These are phyloP conservation scores for Starmerella roubikii DNA, from an alignment of 805 yeast genomes.

Conservation along the genomic window DNA sequence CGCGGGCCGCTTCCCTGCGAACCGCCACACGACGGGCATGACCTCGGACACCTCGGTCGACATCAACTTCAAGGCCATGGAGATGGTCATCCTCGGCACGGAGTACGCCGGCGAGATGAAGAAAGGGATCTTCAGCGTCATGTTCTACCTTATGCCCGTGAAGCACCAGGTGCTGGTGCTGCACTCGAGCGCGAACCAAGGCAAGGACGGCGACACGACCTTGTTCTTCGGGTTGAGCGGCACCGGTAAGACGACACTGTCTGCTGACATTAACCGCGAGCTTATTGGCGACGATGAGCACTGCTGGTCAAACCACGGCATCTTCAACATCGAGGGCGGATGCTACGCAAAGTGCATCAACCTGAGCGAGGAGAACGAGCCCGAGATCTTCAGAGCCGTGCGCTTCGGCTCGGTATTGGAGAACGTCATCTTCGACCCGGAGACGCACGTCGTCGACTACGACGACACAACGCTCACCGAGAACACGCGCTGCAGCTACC, in stretches of 20 bases:
- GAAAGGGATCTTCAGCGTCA: slow-evolving; percentile 96
- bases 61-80: slow-evolving; percentile 93
- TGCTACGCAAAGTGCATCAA: slow-evolving; percentile 97
- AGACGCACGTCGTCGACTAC: slow-evolving; percentile 74
- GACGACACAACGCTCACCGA: slow-evolving; percentile 72
- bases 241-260: slow-evolving; percentile 94
- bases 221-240: slow-evolving; percentile 94
- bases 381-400: slow-evolving; percentile 92
- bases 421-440: slow-evolving; percentile 75
- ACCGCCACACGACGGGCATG: slow-evolving; percentile 92
- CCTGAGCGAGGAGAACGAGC: slow-evolving; percentile 81
- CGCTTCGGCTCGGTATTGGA: slow-evolving; percentile 89
- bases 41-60: slow-evolving; percentile 91
- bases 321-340: slow-evolving; percentile 98
- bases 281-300: slow-evolving; percentile 98
- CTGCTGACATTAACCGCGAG: slow-evolving; percentile 88
- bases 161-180: slow-evolving; percentile 80
- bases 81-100: slow-evolving; percentile 96
- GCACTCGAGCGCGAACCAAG: slow-evolving; percentile 93
- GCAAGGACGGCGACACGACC: slow-evolving; percentile 73
- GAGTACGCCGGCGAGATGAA: slow-evolving; percentile 99
- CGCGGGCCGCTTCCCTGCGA: slow-evolving; percentile 98
- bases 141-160: slow-evolving; percentile 97
- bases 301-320: slow-evolving; percentile 98
- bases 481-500: slow-evolving; percentile 97